phyloP scores from a whole-genome alignment of 2,329 filamentous ascomycete genomes.

The Neopestalotiopsis sp. region DNA sequence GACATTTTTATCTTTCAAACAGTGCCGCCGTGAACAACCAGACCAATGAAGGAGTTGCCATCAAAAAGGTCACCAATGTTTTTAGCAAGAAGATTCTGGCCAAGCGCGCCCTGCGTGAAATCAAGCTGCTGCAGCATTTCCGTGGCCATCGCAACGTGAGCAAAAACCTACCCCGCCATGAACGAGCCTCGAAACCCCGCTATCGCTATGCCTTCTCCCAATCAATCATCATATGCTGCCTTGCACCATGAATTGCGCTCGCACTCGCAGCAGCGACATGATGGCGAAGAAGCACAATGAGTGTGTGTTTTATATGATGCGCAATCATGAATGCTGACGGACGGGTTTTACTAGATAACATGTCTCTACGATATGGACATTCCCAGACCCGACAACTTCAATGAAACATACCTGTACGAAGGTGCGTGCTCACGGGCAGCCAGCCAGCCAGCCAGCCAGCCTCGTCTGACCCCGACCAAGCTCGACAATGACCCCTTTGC shows the following conservation, averaged over 20 bases:
- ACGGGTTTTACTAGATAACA: conserved; percentile 75
- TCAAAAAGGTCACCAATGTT: conserved; percentile 99
- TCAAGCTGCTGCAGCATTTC: conserved; percentile 98
- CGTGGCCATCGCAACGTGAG: conserved; percentile 84
- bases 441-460: too few relatives aligned
- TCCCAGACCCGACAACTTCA: conserved; percentile 95
- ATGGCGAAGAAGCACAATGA: not conserved
- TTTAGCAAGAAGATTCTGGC: conserved; percentile 99
- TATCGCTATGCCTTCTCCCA: not conserved
- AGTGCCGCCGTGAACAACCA: conserved; percentile 93
- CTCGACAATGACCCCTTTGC: conserved; percentile 23
- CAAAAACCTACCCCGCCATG: not conserved
- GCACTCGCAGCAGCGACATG: not conserved
- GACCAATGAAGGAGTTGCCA: conserved; percentile 91
- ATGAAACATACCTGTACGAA: conserved; percentile 98
- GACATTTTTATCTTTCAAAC: conserved; percentile 32
- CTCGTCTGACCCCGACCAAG: not conserved
- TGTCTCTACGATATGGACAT: conserved; percentile 99
- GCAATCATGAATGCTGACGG: conserved; percentile 19
- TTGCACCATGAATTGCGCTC: not conserved
- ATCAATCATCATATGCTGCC: too few relatives aligned
- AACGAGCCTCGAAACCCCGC: not conserved
- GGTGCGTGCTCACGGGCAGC: conserved; percentile 55
- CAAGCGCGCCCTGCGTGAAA: conserved; percentile 96
- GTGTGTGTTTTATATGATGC: too few relatives aligned